Evolutionary conservation across 371 early-diverging fungal species (phyloP), one percentile per base, ranked within the genome.

Genomic region (Lichtheimia ramosa): DNA sequence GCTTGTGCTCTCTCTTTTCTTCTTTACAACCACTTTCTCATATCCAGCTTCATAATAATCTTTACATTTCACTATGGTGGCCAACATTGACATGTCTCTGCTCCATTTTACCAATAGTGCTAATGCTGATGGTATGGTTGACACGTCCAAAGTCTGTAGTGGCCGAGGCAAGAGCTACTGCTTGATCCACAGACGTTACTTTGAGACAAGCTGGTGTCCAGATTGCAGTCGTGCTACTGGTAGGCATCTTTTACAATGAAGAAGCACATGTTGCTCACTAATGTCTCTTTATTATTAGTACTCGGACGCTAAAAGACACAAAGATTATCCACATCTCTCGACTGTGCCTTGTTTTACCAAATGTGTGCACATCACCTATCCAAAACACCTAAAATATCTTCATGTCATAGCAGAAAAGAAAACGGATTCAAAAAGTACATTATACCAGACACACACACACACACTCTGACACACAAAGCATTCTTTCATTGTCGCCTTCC

Each of bases 131-230:
- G 21, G 39, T 24, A 16, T 42, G 42, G 40, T 20, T 15, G 55
- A 54, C 42, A 43, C 55, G 16, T 18, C 55, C 18, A 39, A 54
- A 18, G 60, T 59, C 7, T 59, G 60, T 52, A 43, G 48, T 14
- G 59, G 56, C 41, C 56, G 70, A 48, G 71, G 71, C 59, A 70
- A 71, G 28, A 74, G 63, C 54, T 74, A 74, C 25, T 74, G 75
- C 25, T 61, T 74, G 51, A 55, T 74, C 42, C 75, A 74, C 58
- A 59, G 66, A 50, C 59, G 70, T 10, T 72, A 75, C 34, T 72
- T 72, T 57, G 75, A 75, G 50, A 72, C 71, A 15, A 68, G 68
- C 51, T 75, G 73, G 75, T 75, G 75, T 51, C 75, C 72, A 41
- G 73, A 72, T 25, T 75, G 73, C 56, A 52, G 68, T 21, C 58